Evolutionary conservation across 1,284 basidiomycete genomes (phyloP), one percentile per base, ranked within the genome.

Genomic region (Kwoniella shivajii): DNA sequence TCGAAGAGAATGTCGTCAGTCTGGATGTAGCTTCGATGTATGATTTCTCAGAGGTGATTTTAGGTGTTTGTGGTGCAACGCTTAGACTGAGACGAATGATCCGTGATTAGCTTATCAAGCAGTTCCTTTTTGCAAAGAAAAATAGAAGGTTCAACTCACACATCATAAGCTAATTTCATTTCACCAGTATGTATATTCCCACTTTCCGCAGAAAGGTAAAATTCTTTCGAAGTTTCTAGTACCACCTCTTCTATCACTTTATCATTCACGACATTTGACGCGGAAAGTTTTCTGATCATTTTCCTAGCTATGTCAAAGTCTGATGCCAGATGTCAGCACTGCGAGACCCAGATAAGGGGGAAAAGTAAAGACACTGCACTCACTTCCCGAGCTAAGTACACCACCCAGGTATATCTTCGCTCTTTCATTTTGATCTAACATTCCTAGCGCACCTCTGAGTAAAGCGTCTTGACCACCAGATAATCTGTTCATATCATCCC

Each of bases 131-230:
- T 9, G 16, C 16, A 9, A 34, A 9, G 29, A 26, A 30, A 30
- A 6, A 29, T 6, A 3, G 16, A 20, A n/a, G 3, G 47, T 11
- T 4, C 4, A 14, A 72, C 84, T 72, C 73, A 94, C 93, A 92
- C 95, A 57, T 95, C 90, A 74, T 93, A 93, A 1, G 93, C 93
- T 37, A 92, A 80, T 76, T 92, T 94, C 92, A 97, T 96, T 50
- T 94, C 90, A 5, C 92, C 92, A 45, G 85, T 84, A 65, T 92
- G 89, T 69, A 92, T 88, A 69, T 96, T 97, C 3, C 91, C 93
- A 1, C 87, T 89, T 61, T 83, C 87, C 4, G 94, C 89, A 65
- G 95, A 95, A 72, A 96, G 91, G 75, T 96, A 97, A 64, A 94
- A 87, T 78, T 96, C 93, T 44, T 85, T 83, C 6, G 90, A 92